These are phyloP conservation scores for Sisymbrium altissimum DNA, from an alignment of 345 rosid genomes.

Conservation along the genomic window DNA sequence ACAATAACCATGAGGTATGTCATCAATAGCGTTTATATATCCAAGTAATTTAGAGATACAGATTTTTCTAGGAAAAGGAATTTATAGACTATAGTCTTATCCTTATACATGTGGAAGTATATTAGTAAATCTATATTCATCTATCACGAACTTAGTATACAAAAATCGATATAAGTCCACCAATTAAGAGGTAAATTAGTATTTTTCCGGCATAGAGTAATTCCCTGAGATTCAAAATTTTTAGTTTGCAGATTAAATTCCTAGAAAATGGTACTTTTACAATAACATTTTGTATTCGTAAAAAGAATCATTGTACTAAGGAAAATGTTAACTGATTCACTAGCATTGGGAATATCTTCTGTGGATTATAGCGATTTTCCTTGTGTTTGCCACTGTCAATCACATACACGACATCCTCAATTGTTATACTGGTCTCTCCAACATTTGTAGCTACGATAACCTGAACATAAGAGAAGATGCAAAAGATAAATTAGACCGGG, in stretches of 20 bases:
- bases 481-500: background rate
- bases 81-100: background rate
- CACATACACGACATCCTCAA: conserved; percentile 90
- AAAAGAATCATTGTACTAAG: background rate
- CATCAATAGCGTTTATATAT: background rate
- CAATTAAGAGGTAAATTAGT: no score
- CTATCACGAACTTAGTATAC: no score
- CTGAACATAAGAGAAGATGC: conserved; percentile 39
- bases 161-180: no score
- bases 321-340: conserved; percentile 2
- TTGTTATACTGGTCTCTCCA: conserved; percentile 78
- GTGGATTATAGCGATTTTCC: conserved; percentile 86
- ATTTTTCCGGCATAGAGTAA: no score
- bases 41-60: background rate
- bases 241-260: no score
- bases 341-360: conserved; percentile 51
- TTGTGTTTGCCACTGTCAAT: conserved; percentile 92
- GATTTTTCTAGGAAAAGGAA: background rate
- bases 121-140: no score
- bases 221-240: no score
- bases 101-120: no score
- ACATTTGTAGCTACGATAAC: conserved; percentile 73
- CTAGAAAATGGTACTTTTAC: no score
- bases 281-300: background rate
- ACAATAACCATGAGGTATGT: background rate